A percentile compares a stretch with the other conserved stretches of the same genome.
phyloP scores from a whole-genome alignment of 2,329 filamentous ascomycete genomes.

The Sporothrix brunneoviolacea region DNA sequence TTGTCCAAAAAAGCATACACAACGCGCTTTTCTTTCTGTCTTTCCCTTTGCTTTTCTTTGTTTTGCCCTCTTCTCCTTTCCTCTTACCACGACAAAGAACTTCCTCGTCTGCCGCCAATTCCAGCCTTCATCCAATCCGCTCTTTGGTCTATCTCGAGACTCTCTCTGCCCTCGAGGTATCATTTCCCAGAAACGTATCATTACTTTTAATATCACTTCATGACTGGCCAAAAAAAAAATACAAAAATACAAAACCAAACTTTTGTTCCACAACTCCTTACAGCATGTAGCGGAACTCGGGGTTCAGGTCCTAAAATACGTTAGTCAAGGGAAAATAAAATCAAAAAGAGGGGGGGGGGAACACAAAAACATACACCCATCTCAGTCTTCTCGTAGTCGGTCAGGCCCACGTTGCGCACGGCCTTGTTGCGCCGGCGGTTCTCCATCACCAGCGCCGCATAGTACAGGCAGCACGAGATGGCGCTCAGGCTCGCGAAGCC shows the following conservation, averaged over 20 bases:
- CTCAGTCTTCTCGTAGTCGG: slow-evolving; percentile 32
- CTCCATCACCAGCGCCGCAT: slow-evolving; percentile 47
- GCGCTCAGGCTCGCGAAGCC: slow-evolving; percentile 65
- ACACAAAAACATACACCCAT: slow-evolving; percentile 36
- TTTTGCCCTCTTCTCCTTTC: no score
- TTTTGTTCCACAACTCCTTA: slow-evolving; percentile 15
- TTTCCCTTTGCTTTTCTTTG: no score
- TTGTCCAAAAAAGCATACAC: no score
- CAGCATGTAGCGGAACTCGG: slow-evolving; percentile 32
- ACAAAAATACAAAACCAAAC: not conserved
- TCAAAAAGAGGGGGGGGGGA: not conserved
- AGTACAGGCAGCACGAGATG: slow-evolving; percentile 55
- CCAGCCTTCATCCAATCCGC: no score
- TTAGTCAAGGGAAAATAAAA: slow-evolving; percentile 6
- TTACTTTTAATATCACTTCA: not conserved
- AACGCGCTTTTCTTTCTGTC: no score
- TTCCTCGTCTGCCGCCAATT: no score
- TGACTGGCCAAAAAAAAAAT: not conserved
- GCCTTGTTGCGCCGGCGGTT: slow-evolving; percentile 53
- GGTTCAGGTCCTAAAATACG: slow-evolving; percentile 26
- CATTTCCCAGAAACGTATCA: slow-evolving; percentile 2
- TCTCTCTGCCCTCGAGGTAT: not conserved
- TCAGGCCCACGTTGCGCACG: slow-evolving; percentile 22
- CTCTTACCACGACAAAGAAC: no score
- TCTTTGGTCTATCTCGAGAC: no score